Evolutionary conservation across 2,329 filamentous ascomycete species (phyloP), one percentile per base, ranked within the genome.

Genomic region (Leptodontidium sp.): DNA sequence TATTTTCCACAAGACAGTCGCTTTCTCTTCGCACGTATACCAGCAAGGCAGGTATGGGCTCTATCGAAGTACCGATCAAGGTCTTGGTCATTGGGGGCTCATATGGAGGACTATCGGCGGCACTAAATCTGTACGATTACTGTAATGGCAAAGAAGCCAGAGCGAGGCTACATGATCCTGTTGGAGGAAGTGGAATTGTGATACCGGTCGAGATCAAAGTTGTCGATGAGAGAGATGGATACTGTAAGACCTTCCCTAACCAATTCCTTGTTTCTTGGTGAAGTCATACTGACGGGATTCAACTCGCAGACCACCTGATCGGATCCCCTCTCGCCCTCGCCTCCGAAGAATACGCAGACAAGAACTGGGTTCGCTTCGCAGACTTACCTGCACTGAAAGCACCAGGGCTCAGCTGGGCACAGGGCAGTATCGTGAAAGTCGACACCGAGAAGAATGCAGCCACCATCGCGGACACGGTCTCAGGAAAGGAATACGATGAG

Each of bases 211-310:
- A 93, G 47, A 89, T 94, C 62, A 93, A 90, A 26, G 85, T 94
- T 26, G 88, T 93, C 29, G 91, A 94, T 75, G 91, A 94, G 79
- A 84, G 91, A n/a, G 92, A 94, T 82, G 92, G 92, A n/a, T 94
- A 89, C 78, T 94, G 91, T 94, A 82, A 74, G 90, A 80, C 59
- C 26, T 24, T 6, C 12, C 29, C 29, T 6, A 32, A 62, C 21
- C 26, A 24, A 6, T 6, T 38, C 5, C 24, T 50, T 45, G 43
- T 49, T 32, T 50, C 29, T 52, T 21, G 26, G 17, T 1, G 59
- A 11, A 47, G 4, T 38, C 29, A 26, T 21, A 24, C 14, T 24
- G 7, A 61, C 32, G 43, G 35, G 15, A 43, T 53, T 68, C 35
- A 17, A 52, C n/a, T 15, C 40, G 40, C 68, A 93, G 91, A 89